Base-by-base conservation (phyloP, 108 stramenopile genomes). In the Cyclostephanos tholiformis region DNA sequence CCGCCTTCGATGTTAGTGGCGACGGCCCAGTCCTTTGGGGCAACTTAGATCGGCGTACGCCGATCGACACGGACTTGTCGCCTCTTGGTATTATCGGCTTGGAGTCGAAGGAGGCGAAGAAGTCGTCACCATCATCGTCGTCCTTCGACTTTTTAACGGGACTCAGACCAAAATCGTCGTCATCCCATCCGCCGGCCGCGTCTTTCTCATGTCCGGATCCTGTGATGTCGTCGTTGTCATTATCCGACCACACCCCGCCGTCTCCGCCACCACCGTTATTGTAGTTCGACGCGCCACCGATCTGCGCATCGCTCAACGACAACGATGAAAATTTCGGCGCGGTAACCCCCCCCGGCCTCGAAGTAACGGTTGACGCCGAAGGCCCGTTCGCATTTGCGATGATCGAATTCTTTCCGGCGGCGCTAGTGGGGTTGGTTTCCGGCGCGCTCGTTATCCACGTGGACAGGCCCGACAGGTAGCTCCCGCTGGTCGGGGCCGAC, bases 391-490 rank as follows among this genome's bases (percentile, higher is more conserved):
- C 51, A 41, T 22, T 30, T 30, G 71, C 38, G 26, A 46, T 29
- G 57, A 53, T 36, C 20, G 32, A 29, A 29, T 52, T 57, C 19
- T 36, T 36, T 26, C 12, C 59, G 59, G 60, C 35, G 73, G 49
- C 52, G 65, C 50, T 46, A 41, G 20, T 49, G 16, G 74, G 41
- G 22, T 55, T 32, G 17, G 72, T 65, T 26, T 74, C 53, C 29
- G 81, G 46, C 6, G 67, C 75, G 46, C 82, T 79, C 23, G 84
- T 69, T 82, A 89, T 87, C 93, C 93, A 94, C 36, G 90, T 88
- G 14, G 91, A 85, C 5, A 93, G 50, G 23, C 89, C 89, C 14
- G 87, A 75, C 17, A 94, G 63, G 56, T 91, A 90, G 46, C 83
- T 71, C 22, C 72, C 79, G 49, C 82, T 80, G 12, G 79, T 63